Percentiles rank a stretch among this genome's conserved stretches.
Evolutionary conservation across 768 basidiomycete species (phyloP).

Genomic region (Amanita inopinata): DNA sequence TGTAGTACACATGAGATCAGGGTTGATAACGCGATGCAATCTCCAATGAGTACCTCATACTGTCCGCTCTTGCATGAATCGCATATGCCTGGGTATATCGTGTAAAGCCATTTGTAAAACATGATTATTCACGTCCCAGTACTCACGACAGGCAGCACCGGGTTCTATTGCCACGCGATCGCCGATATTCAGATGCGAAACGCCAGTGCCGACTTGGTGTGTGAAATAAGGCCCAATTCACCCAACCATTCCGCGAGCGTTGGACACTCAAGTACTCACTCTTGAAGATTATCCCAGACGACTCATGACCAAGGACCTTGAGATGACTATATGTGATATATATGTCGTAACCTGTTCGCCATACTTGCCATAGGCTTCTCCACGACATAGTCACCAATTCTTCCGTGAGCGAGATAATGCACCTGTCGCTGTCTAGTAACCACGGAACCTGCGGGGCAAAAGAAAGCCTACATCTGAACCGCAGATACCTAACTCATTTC

Average conservation of each 20-base stretch:
- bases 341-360: constrained; percentile 15
- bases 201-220: constrained; percentile 56
- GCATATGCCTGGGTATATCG: constrained; percentile 62
- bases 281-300: constrained; percentile 67
- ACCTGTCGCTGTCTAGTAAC: constrained; percentile 33
- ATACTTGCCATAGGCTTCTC: constrained; percentile 62
- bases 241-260: neutral
- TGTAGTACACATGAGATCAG: constrained; percentile 18
- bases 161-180: constrained; percentile 91
- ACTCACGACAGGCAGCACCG: constrained; percentile 69
- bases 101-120: too few species aligned
- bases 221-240: neutral
- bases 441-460: neutral
- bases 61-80: constrained; percentile 76
- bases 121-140: neutral
- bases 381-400: constrained; percentile 75
- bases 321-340: neutral
- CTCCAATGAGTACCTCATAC: constrained; percentile 51
- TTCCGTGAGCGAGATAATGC: constrained; percentile 71
- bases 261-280: too few species aligned
- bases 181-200: constrained; percentile 69
- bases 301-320: constrained; percentile 91
- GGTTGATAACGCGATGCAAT: neutral
- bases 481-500: constrained; percentile 57
- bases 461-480: constrained; percentile 64